phyloP scores from a whole-genome alignment of 1,139 yeast genomes.

The Debaryomycetaceae sp. region DNA sequence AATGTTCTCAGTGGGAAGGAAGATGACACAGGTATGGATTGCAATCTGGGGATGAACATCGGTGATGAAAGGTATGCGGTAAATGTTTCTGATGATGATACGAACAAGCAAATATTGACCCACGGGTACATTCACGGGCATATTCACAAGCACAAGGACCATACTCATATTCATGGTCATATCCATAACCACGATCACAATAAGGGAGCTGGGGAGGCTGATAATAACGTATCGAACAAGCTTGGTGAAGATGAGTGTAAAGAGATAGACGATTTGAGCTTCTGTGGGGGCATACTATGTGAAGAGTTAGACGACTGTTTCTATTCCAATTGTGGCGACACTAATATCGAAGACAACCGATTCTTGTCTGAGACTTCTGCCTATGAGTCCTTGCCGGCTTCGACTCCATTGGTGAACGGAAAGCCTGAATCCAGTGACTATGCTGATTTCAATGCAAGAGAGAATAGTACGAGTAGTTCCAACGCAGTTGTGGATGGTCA shows the following conservation, averaged over 20 bases:
- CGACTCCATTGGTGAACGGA: not conserved
- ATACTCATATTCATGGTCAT: constrained; percentile 68
- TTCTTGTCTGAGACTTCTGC: not conserved
- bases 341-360: constrained; percentile 3
- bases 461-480: not conserved
- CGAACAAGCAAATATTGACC: constrained; percentile 15
- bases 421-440: not conserved
- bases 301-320: constrained; percentile 47
- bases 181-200: constrained; percentile 52
- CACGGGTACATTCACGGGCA: constrained; percentile 68
- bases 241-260: constrained; percentile 14
- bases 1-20: not conserved
- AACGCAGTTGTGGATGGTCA: not conserved
- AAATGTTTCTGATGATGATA: not conserved
- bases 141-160: constrained; percentile 60
- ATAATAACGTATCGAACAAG: constrained; percentile 1
- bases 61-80: not conserved
- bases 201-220: constrained; percentile 8
- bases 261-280: constrained; percentile 29
- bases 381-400: not conserved
- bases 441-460: not conserved
- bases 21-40: not conserved
- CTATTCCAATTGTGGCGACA: constrained; percentile 31
- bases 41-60: not conserved
- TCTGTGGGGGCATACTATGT: constrained; percentile 43